Percentiles rank a stretch among this genome's conserved stretches.
Conservation (phyloP, 1,284 basidiomycete species). For the Xerocomus minutiporus region DNA sequence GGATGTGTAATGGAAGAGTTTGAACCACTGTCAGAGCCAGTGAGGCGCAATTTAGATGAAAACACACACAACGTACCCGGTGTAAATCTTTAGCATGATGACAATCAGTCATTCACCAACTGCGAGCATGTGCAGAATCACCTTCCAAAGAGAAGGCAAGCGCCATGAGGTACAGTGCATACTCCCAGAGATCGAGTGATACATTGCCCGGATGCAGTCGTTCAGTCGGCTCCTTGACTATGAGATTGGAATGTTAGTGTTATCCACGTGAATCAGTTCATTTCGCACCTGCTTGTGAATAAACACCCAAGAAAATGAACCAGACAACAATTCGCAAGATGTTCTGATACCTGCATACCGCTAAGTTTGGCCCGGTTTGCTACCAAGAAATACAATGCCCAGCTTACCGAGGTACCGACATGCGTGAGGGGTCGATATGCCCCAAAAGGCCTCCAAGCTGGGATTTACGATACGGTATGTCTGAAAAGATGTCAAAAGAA, state of each 20-base stretch:
- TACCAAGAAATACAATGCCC: neutral
- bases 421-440: constrained; percentile 72
- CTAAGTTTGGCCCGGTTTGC: neutral
- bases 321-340: constrained; percentile 73
- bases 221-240: constrained; percentile 68
- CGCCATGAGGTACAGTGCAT: constrained; percentile 71
- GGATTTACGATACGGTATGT: constrained; percentile 54
- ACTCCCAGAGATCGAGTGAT: constrained; percentile 72
- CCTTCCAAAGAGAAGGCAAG: constrained; percentile 78
- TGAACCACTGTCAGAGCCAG: constrained; percentile 49
- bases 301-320: constrained; percentile 80
- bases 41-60: neutral
- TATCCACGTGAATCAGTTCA: neutral
- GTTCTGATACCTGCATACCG: constrained; percentile 61
- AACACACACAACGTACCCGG: constrained; percentile 45
- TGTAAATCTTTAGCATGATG: constrained; percentile 47
- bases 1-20: constrained; percentile 61
- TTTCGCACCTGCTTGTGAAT: constrained; percentile 72
- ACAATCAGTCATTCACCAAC: constrained; percentile 3
- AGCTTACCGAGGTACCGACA: constrained; percentile 76
- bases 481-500: constrained; percentile 36
- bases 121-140: constrained; percentile 28
- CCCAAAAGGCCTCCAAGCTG: constrained; percentile 57
- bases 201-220: constrained; percentile 47
- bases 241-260: constrained; percentile 6